phyloP scores from a whole-genome alignment of 2,329 filamentous ascomycete genomes.

The Volutella citrinella region DNA sequence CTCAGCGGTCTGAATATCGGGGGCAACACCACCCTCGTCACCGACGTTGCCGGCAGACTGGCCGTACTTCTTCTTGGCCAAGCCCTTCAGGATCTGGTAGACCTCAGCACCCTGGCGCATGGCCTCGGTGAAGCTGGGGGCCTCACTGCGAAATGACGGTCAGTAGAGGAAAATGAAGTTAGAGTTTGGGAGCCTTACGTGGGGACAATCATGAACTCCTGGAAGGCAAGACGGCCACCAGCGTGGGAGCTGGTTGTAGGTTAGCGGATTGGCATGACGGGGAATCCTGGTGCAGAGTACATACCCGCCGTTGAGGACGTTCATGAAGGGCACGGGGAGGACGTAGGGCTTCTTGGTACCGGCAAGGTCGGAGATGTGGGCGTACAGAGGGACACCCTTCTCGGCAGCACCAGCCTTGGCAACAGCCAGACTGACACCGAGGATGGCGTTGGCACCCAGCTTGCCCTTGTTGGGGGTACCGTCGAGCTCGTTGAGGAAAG shows the following conservation, averaged over 20 bases:
- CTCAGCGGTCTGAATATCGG: constrained; percentile 94
- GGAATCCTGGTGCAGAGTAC: constrained; percentile 13
- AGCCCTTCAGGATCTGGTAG: constrained; percentile 94
- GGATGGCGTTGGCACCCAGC: constrained; percentile 84
- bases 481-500: constrained; percentile 82
- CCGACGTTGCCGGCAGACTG: constrained; percentile 98
- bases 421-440: constrained; percentile 79
- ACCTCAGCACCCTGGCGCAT: constrained; percentile 96
- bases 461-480: constrained; percentile 84
- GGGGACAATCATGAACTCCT: constrained; percentile 95
- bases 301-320: constrained; percentile 78
- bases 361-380: constrained; percentile 81
- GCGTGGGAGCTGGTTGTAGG: constrained; percentile 71
- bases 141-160: constrained; percentile 55
- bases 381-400: constrained; percentile 85
- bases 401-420: constrained; percentile 88
- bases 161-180: too few species aligned
- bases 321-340: constrained; percentile 89
- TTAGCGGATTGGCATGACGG: constrained; percentile 13
- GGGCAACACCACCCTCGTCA: constrained; percentile 98
- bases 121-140: constrained; percentile 90
- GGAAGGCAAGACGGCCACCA: constrained; percentile 91
- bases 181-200: constrained; percentile 63
- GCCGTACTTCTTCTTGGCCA: constrained; percentile 99
- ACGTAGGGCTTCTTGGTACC: constrained; percentile 91